phyloP scores from a whole-genome alignment of 1,139 yeast genomes.

The Candida tunisiensis region DNA sequence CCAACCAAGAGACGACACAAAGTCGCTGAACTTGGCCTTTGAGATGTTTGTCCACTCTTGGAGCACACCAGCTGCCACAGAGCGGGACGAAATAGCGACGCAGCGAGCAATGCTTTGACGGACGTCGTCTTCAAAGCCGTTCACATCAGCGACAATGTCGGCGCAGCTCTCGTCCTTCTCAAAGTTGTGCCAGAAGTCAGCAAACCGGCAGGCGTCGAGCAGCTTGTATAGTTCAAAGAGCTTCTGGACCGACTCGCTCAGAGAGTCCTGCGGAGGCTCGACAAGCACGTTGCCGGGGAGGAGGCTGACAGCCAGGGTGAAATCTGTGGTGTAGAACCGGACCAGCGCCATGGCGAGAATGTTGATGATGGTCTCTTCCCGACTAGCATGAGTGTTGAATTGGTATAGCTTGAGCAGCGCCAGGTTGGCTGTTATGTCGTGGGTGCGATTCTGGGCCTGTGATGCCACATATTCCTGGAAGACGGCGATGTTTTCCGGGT shows the following conservation, averaged over 20 bases:
- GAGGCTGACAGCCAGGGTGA: constrained; percentile 26
- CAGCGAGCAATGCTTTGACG: constrained; percentile 18
- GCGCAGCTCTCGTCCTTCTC: constrained; percentile 19
- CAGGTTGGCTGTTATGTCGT: constrained; percentile 27
- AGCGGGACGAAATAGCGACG: constrained; percentile 15
- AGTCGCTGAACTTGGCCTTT: constrained; percentile 16
- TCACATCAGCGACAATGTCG: constrained; percentile 19
- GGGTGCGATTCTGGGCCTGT: constrained; percentile 21
- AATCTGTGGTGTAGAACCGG: constrained; percentile 26
- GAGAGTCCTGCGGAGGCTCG: constrained; percentile 10
- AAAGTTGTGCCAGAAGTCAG: constrained; percentile 21
- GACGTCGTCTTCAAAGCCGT: constrained; percentile 18
- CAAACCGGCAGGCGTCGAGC: constrained; percentile 21
- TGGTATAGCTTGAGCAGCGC: constrained; percentile 29
- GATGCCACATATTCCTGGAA: constrained; percentile 25
- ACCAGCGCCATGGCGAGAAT: constrained; percentile 25
- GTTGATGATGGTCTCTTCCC: constrained; percentile 24
- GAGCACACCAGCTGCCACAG: constrained; percentile 14
- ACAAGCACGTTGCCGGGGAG: constrained; percentile 25
- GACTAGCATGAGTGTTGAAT: constrained; percentile 20
- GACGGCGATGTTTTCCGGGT: constrained; percentile 25
- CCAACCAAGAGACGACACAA: constrained; percentile 20
- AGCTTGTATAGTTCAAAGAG: constrained; percentile 21
- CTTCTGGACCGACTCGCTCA: constrained; percentile 20
- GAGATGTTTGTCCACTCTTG: constrained; percentile 18